These are phyloP conservation scores for Colletotrichum destructivum DNA, from an alignment of 2,329 filamentous ascomycete species.

Conservation along the genomic window DNA sequence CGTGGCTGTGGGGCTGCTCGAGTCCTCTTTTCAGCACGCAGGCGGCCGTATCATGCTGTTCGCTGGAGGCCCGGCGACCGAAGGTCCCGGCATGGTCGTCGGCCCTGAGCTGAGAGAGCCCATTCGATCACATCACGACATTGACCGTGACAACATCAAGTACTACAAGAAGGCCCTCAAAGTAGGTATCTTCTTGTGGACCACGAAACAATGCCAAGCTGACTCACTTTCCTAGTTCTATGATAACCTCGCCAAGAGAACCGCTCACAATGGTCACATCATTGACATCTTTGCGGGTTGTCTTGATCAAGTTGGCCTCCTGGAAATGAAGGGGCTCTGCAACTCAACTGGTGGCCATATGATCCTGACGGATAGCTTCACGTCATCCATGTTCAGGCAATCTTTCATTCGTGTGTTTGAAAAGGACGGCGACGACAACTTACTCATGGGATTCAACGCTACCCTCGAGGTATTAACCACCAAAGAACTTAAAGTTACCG, in stretches of 20 bases:
- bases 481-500: constrained; percentile 98
- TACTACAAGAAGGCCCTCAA: constrained; percentile 99
- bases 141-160: constrained; percentile 98
- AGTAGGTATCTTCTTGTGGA: constrained; percentile 63
- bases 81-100: constrained; percentile 97
- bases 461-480: constrained; percentile 96
- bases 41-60: constrained; percentile 98
- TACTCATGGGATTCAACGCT: constrained; percentile 98
- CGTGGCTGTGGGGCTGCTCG: constrained; percentile 91
- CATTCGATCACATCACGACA: constrained; percentile 98
- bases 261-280: constrained; percentile 96
- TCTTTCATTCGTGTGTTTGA: constrained; percentile 98
- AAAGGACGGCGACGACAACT: constrained; percentile 94
- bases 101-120: constrained; percentile 95
- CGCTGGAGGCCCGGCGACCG: constrained; percentile 92
- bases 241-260: constrained; percentile 92
- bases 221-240: constrained; percentile 78
- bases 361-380: constrained; percentile 98
- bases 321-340: constrained; percentile 98
- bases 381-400: constrained; percentile 99
- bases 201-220: constrained; percentile 41
- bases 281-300: constrained; percentile 99
- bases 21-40: constrained; percentile 95
- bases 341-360: constrained; percentile 98
- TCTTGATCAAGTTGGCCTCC: constrained; percentile 94